Conservation (phyloP, 2,329 filamentous ascomycete genomes). For the Tolypocladium amazonense region DNA sequence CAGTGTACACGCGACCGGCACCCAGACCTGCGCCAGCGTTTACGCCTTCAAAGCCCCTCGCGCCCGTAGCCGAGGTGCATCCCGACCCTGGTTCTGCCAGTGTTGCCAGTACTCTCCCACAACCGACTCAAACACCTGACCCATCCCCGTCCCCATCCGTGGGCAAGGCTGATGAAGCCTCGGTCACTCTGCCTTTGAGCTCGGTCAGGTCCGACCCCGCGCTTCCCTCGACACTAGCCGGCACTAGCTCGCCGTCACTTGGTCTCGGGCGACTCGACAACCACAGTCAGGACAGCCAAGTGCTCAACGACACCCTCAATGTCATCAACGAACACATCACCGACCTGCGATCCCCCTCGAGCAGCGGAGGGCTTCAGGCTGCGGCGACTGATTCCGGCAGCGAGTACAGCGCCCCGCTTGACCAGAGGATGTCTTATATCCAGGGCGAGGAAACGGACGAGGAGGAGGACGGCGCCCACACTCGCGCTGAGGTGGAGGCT, state of each 20-base stretch:
- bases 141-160: conserved; percentile 15
- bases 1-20: conserved; percentile 52
- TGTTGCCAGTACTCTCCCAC: conserved; percentile 10
- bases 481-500: conserved; percentile 57
- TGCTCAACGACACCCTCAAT: conserved; percentile 88
- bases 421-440: conserved; percentile 77
- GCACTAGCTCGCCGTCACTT: conserved; percentile 16
- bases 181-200: conserved; percentile 34
- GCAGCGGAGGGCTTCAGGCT: conserved; percentile 39
- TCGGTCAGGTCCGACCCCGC: conserved; percentile 25
- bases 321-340: conserved; percentile 97
- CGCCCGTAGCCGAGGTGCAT: conserved; percentile 19
- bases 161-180: conserved; percentile 15
- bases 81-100: conserved; percentile 11
- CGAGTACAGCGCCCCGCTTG: conserved; percentile 75
- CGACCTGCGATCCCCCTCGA: conserved; percentile 54
- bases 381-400: conserved; percentile 68
- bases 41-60: conserved; percentile 17
- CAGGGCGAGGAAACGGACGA: conserved; percentile 93
- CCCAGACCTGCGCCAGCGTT: conserved; percentile 32
- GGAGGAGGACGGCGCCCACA: conserved; percentile 69
- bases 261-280: conserved; percentile 27
- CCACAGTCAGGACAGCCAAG: conserved; percentile 48
- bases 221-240: conserved; percentile 14
- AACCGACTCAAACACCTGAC: conserved; percentile 21